Evolutionary conservation across 495 filamentous ascomycete species (phyloP).

Genomic region (Parmelia sp.): DNA sequence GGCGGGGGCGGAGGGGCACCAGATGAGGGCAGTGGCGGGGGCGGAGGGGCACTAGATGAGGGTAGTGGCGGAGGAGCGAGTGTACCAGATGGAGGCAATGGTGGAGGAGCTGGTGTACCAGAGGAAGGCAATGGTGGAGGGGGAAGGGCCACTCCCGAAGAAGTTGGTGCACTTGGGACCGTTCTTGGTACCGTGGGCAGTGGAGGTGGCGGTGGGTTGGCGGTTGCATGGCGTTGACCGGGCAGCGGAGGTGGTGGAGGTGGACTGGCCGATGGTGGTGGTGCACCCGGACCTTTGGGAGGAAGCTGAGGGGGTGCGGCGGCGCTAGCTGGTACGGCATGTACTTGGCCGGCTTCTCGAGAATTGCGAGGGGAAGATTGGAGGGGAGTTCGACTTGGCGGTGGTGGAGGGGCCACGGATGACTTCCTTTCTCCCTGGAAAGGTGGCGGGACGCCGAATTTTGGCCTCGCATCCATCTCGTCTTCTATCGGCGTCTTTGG

Average conservation of each 20-base stretch:
- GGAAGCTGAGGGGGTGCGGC: constrained; percentile 59
- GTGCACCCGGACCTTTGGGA: constrained; percentile 56
- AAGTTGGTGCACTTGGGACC: constrained; percentile 37
- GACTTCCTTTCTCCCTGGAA: constrained; percentile 64
- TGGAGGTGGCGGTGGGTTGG: constrained; percentile 47
- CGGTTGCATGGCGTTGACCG: constrained; percentile 38
- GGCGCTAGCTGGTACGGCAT: constrained; percentile 37
- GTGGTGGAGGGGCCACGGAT: constrained; percentile 59
- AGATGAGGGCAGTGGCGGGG: constrained; percentile 25
- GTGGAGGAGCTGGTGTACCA: too few species aligned
- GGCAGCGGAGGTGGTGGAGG: constrained; percentile 53
- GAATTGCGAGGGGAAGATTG: constrained; percentile 63
- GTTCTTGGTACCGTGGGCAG: constrained; percentile 32
- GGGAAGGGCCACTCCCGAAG: constrained; percentile 35
- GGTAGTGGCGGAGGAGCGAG: too few species aligned
- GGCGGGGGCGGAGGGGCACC: constrained; percentile 46
- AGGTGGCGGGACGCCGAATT: constrained; percentile 74
- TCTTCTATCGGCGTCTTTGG: constrained; percentile 82
- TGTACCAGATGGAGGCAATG: too few species aligned
- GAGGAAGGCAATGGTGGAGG: too few species aligned
- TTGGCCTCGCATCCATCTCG: constrained; percentile 40
- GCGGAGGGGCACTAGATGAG: too few species aligned
- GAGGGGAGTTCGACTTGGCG: constrained; percentile 63
- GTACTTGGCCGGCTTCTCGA: constrained; percentile 40
- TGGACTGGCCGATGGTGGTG: constrained; percentile 38